phyloP scores from a whole-genome alignment of 2,329 filamentous ascomycete genomes.

The Chaetomiaceae sp. region DNA sequence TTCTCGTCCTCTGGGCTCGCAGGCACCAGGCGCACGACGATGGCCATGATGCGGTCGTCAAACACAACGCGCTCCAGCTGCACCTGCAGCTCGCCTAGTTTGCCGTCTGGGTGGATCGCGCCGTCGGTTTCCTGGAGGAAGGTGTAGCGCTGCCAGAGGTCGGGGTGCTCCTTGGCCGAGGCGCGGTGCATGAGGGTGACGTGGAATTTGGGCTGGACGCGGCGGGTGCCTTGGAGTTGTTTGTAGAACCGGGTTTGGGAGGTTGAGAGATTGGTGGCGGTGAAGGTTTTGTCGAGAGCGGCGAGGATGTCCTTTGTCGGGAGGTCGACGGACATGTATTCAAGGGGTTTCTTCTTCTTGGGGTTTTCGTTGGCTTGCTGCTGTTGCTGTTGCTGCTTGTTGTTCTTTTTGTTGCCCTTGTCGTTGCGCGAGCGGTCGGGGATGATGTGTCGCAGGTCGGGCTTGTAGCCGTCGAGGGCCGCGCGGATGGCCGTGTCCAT shows the following conservation, averaged over 20 bases:
- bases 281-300: slow-evolving; percentile 68
- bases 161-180: slow-evolving; percentile 53
- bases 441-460: slow-evolving; percentile 71
- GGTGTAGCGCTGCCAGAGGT: slow-evolving; percentile 71
- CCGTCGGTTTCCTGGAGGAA: slow-evolving; percentile 50
- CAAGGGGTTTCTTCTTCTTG: slow-evolving; percentile 46
- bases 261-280: slow-evolving; percentile 40
- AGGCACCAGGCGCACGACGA: slow-evolving; percentile 70
- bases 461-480: slow-evolving; percentile 72
- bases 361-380: slow-evolving; percentile 29
- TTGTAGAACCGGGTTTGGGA: slow-evolving; percentile 65
- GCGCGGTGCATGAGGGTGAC: slow-evolving; percentile 88
- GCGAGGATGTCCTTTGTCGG: slow-evolving; percentile 40
- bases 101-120: slow-evolving; percentile 37
- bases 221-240: slow-evolving; percentile 66
- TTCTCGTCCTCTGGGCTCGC: slow-evolving; percentile 29
- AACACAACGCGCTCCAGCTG: slow-evolving; percentile 70
- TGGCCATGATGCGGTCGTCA: slow-evolving; percentile 83
- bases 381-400: slow-evolving; percentile 31
- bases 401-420: slow-evolving; percentile 36
- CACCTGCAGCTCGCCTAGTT: slow-evolving; percentile 62
- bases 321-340: slow-evolving; percentile 54
- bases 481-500: slow-evolving; percentile 75
- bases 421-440: slow-evolving; percentile 52
- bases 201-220: slow-evolving; percentile 83